Conservation (phyloP, 768 basidiomycete genomes). For the Cyclocybe cylindracea region DNA sequence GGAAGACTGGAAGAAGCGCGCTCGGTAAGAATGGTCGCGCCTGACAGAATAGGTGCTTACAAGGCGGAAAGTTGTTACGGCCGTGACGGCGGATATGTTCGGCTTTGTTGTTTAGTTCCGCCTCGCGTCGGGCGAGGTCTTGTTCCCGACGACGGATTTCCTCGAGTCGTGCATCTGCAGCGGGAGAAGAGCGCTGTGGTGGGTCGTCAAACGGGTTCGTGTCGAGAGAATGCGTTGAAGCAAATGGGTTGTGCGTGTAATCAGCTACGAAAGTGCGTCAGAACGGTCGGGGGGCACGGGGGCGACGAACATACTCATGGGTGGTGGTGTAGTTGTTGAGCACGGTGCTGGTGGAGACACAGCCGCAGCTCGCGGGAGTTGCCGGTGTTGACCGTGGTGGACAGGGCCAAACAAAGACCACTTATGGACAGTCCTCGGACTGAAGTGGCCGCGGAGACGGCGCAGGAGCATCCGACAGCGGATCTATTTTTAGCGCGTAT, state of each 20-base stretch:
- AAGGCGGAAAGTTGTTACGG: slow-evolving; percentile 89
- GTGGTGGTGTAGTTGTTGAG: slow-evolving; percentile 11
- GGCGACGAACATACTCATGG: slow-evolving; percentile 34
- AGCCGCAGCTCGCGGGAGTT: neutral
- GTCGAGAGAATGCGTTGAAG: slow-evolving; percentile 82
- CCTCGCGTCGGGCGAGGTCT: slow-evolving; percentile 79
- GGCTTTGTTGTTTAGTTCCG: slow-evolving; percentile 67
- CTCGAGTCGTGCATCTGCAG: slow-evolving; percentile 45
- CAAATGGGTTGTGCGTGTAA: slow-evolving; percentile 75
- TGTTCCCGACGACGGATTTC: slow-evolving; percentile 78
- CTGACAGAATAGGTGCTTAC: slow-evolving; percentile 2
- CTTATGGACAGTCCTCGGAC: neutral
- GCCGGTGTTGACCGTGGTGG: neutral
- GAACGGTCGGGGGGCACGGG: slow-evolving; percentile 2
- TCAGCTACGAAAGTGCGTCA: slow-evolving; percentile 25
- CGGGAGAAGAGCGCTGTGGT: slow-evolving; percentile 35
- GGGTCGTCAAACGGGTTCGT: slow-evolving; percentile 92
- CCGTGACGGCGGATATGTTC: slow-evolving; percentile 75
- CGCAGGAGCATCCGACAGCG: too few relatives aligned
- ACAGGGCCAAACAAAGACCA: neutral
- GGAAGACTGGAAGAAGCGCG: slow-evolving; percentile 65
- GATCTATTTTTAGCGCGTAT: slow-evolving; percentile 7
- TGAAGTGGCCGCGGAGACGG: too few relatives aligned
- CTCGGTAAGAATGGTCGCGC: slow-evolving; percentile 14
- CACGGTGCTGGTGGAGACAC: neutral